phyloP scores from a whole-genome alignment of 345 rosid species.

The Eutrema heterophyllum region DNA sequence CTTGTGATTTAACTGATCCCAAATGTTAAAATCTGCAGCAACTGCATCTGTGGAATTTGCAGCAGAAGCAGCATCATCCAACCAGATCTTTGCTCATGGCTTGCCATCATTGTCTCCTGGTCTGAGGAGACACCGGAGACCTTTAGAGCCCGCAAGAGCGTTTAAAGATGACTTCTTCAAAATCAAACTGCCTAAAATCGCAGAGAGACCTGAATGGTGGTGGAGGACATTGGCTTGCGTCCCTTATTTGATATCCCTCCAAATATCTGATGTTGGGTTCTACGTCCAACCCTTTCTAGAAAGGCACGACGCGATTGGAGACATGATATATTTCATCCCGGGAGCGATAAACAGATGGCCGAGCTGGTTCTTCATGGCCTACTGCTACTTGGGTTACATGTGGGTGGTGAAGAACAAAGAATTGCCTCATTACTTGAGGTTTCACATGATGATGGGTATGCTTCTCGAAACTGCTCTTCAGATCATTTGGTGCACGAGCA shows the following conservation, averaged over 20 bases:
- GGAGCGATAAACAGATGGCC: conserved; percentile 76
- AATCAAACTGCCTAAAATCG: conserved; percentile 40
- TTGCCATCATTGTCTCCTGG: conserved; percentile 14
- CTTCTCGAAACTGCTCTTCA: conserved; percentile 66
- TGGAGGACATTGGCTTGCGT: conserved; percentile 71
- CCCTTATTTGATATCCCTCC: conserved; percentile 73
- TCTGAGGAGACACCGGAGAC: conserved; percentile 2
- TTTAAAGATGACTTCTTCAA: conserved; percentile 39
- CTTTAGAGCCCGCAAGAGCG: conserved; percentile 23
- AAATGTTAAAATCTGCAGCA: not conserved
- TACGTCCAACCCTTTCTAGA: conserved; percentile 66
- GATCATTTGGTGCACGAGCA: conserved; percentile 58
- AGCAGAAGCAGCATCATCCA: not conserved
- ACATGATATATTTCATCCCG: conserved; percentile 57
- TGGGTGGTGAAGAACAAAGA: conserved; percentile 65
- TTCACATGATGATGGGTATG: conserved; percentile 92
- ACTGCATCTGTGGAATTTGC: not conserved
- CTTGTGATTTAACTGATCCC: not conserved
- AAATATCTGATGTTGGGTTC: conserved; percentile 64
- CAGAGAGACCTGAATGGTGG: conserved; percentile 79
- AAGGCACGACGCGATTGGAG: conserved; percentile 41
- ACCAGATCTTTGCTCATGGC: conserved; percentile 19
- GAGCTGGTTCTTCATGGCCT: conserved; percentile 62
- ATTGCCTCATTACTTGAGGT: conserved; percentile 74
- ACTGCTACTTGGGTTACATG: conserved; percentile 49